A percentile compares a stretch with the other conserved stretches of the same genome.
These are phyloP conservation scores for Phytophthora ramorum DNA, from an alignment of 352 stramenopile genomes.

Conservation along the genomic window DNA sequence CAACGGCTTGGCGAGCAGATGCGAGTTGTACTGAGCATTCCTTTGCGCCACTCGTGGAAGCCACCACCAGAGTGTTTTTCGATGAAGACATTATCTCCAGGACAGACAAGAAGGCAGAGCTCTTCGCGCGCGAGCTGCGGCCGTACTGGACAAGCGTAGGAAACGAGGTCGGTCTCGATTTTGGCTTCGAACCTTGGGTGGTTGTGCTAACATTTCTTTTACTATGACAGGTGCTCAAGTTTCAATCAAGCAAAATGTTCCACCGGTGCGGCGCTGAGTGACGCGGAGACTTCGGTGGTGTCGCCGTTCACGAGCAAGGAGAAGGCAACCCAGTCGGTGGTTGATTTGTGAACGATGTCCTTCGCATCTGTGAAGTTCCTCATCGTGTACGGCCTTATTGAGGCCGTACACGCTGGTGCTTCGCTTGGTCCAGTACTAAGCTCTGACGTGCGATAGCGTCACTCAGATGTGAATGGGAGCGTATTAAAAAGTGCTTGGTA, in stretches of 20 bases:
- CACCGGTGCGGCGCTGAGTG: not conserved
- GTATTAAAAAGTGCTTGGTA: no score
- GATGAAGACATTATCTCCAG: conserved; percentile 6
- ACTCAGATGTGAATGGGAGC: no score
- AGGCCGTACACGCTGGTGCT: no score
- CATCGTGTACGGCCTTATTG: no score
- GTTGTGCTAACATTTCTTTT: conserved; percentile 1
- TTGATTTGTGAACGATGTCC: no score
- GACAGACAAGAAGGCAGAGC: conserved; percentile 46
- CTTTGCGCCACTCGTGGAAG: conserved; percentile 82
- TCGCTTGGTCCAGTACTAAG: no score
- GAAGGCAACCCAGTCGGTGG: no score
- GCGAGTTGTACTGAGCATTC: conserved; percentile 67
- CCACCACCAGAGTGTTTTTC: conserved; percentile 73
- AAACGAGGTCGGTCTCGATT: conserved; percentile 47
- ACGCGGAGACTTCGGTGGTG: no score
- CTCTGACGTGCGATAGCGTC: no score
- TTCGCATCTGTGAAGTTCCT: no score
- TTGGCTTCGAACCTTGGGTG: not conserved
- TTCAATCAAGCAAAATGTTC: conserved; percentile 31
- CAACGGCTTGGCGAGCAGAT: conserved; percentile 39
- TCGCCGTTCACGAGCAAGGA: no score
- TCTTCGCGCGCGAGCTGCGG: conserved; percentile 77
- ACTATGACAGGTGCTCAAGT: conserved; percentile 59
- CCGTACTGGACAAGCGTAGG: conserved; percentile 69